Evolutionary conservation across 1,284 basidiomycete species (phyloP).

Genomic region (Phellopilus nigrolimitatus): DNA sequence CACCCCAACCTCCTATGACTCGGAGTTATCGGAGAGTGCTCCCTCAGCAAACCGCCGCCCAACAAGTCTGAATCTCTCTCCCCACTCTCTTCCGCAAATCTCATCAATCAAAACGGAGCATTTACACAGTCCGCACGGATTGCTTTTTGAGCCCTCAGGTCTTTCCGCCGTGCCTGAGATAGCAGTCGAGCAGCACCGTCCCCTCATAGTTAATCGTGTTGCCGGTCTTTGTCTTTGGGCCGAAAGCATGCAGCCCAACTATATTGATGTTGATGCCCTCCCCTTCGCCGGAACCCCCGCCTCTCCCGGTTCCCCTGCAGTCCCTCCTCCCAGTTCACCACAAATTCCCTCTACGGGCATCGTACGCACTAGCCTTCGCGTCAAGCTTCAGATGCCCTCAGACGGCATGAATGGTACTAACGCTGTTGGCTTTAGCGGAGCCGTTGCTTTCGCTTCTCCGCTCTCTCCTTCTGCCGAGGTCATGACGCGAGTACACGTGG

Average conservation of each 20-base stretch:
- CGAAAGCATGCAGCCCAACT: constrained; percentile 60
- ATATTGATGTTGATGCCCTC: constrained; percentile 48
- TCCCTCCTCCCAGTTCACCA: not conserved
- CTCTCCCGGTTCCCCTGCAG: constrained; percentile 29
- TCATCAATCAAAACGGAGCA: constrained; percentile 18
- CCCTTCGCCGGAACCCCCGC: constrained; percentile 28
- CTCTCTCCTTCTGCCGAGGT: constrained; percentile 53
- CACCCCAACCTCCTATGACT: constrained; percentile 17
- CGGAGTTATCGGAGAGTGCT: constrained; percentile 12
- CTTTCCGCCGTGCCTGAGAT: constrained; percentile 14
- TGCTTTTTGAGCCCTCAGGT: constrained; percentile 12
- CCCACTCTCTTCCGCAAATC: constrained; percentile 22
- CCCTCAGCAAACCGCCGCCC: constrained; percentile 16
- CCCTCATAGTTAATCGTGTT: constrained; percentile 28
- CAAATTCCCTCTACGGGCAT: constrained; percentile 4
- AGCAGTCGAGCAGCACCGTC: constrained; percentile 1
- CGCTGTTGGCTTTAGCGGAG: constrained; percentile 55
- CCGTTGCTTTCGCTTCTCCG: constrained; percentile 47
- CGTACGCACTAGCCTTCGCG: constrained; percentile 36
- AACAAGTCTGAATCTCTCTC: constrained; percentile 41
- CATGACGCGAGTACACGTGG: constrained; percentile 53
- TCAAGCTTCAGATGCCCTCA: constrained; percentile 45
- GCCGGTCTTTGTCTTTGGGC: constrained; percentile 49
- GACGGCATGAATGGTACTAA: constrained; percentile 41
- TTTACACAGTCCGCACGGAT: constrained; percentile 5